Base-by-base conservation (phyloP, 2,329 filamentous ascomycete genomes). In the Orbilia blumenaviensis region DNA sequence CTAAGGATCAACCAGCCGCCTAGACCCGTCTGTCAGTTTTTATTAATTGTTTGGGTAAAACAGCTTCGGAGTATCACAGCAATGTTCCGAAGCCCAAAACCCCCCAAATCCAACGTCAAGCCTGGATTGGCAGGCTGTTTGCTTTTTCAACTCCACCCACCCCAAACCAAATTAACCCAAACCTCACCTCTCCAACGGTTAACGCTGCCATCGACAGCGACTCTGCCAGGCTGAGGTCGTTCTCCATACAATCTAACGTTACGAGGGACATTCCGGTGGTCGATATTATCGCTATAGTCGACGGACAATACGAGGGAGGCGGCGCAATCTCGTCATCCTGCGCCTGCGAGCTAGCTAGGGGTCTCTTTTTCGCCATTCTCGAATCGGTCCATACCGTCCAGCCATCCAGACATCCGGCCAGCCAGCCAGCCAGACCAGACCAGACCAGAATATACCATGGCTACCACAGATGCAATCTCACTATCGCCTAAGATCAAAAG, bases 81-180 rank as follows among this genome's bases (percentile, higher is more conserved):
- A 67, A 54, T 66, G 69, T 74, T 74, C 69, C 69, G 69, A 67
- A 61, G 50, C 60, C 52, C 61, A 60, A 66, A 66, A 21, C 54
- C 44, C 58, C 66, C 48, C 62, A 46, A 44, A 21, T 50, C 32
- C 52, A 60, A 50, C 41, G 29, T 50, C 52, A 42, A 42, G 54
- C 41, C 18, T 61, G 27, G 60, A 60, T 67, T 74, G 69, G 61
- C 42, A 52, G 41, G 7, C 42, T 73, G 29, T 66, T 73, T 74
- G 69, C 69, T 74, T 74, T 74, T 74, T 74, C 67, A 66, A 66
- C 69, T 67, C 69, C 69, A 74, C 69, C 38, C 69, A 66, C 69
- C 61, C 69, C 61, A 71, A 71, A 63, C 52, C 66, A 63, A 69
- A 71, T 63, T 71, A 69, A 69, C 66, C 63, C 56, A 63, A n/a